A percentile compares a stretch with the other conserved stretches of the same genome.
Conservation (phyloP, 768 basidiomycete species). For the Boletus vermiculosoides region DNA sequence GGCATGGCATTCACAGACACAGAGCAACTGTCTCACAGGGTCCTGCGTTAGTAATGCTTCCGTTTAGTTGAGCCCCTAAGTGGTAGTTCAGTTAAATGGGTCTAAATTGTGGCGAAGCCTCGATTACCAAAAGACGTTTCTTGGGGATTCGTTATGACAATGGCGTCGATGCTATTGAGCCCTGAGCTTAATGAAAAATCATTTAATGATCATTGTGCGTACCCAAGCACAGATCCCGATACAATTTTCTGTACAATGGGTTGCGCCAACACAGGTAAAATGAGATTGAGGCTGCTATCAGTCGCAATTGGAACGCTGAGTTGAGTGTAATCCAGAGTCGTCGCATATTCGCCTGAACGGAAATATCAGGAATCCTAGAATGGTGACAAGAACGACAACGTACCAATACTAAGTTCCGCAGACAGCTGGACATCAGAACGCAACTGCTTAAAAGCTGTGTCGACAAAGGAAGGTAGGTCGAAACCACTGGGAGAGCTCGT, state of each 20-base stretch:
- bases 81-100: slow-evolving; percentile 2
- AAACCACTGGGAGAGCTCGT: slow-evolving; percentile 46
- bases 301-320: slow-evolving; percentile 53
- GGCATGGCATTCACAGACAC: not conserved
- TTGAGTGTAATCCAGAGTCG: slow-evolving; percentile 63
- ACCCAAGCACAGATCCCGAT: slow-evolving; percentile 55
- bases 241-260: slow-evolving; percentile 77
- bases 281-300: slow-evolving; percentile 57
- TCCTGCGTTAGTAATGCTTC: slow-evolving; percentile 66
- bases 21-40: slow-evolving; percentile 51
- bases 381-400: not conserved
- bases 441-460: slow-evolving; percentile 64
- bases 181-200: not conserved
- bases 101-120: not conserved
- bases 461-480: slow-evolving; percentile 58
- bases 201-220: slow-evolving; percentile 1
- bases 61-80: slow-evolving; percentile 51
- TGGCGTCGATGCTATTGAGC: slow-evolving; percentile 48
- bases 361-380: slow-evolving; percentile 2
- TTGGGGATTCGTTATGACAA: slow-evolving; percentile 59
- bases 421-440: slow-evolving; percentile 58
- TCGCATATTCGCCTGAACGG: slow-evolving; percentile 56
- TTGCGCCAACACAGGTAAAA: slow-evolving; percentile 66
- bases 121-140: slow-evolving; percentile 54
- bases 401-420: slow-evolving; percentile 58